Base-by-base conservation (phyloP, 2,329 filamentous ascomycete species). In the Phyllosticta capitalensis region DNA sequence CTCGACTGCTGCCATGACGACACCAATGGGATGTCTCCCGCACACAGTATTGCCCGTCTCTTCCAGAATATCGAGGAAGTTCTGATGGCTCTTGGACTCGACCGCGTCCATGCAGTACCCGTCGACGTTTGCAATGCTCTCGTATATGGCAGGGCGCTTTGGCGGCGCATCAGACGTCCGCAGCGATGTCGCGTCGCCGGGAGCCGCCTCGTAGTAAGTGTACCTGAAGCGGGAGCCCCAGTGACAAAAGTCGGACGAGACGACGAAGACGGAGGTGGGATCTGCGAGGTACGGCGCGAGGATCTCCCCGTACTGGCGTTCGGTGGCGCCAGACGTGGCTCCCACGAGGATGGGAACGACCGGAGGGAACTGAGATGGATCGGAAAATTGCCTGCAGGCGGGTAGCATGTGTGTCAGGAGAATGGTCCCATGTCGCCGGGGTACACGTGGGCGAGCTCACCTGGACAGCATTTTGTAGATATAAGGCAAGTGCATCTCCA, bases 401-500 rank as follows among this genome's bases (percentile, higher is more conserved):
- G 38, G 14, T 26, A 26, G 24, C n/a, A 26, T 26, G 24, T 26
- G 24, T 12, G 58, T 56, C 45, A 45, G 58, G 45, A 45, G 17
- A 22, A 57, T 52, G 55, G 24, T 28, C 17, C 52, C n/a, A 48
- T 26, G 17, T 9, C 17, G 5, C 19, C 17, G 3, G 26, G 22
- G 19, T n/a, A 3, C 20, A 24, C 28, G 17, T 21, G 45, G 14
- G 33, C 60, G 62, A 56, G 38, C 60, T 48, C 65, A 81, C 70
- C 77, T 75, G 61, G 81, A 80, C 6, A 86, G 79, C 57, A 89
- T 84, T 69, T 92, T 91, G 78, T 91, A 92, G 63, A 97, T 87
- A 69, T 95, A 96, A 0, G 94, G 92, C 9, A 97, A 80, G 66
- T 99, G 94, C 88, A 99, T 95, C 77, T 99, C 94, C 1, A 97